Conservation (phyloP, 352 stramenopile genomes). For the Globisporangium takayamanum region DNA sequence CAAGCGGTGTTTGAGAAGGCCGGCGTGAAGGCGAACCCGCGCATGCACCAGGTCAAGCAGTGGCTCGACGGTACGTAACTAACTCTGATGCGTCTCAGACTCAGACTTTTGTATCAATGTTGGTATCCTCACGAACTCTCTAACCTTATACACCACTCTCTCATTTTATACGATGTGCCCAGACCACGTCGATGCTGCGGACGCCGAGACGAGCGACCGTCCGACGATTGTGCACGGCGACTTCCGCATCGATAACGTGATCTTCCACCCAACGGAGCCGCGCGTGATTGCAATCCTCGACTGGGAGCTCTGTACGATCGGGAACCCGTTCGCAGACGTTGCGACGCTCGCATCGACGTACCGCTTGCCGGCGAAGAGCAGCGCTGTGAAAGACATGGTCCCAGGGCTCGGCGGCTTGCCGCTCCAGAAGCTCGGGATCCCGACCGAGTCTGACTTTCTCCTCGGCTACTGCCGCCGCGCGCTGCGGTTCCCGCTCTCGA, state of each 20-base stretch:
- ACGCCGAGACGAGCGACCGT: conserved; percentile 33
- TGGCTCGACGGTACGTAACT: conserved; percentile 40
- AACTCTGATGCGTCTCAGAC: background rate
- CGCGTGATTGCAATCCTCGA: conserved; percentile 78
- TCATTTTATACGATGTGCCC: background rate
- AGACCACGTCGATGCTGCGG: conserved; percentile 35
- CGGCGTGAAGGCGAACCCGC: conserved; percentile 46
- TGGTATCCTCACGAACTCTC: background rate
- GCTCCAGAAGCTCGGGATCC: conserved; percentile 58
- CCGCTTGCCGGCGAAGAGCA: conserved; percentile 27
- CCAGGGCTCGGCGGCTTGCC: conserved; percentile 36
- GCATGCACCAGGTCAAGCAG: conserved; percentile 37
- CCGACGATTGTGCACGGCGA: conserved; percentile 77
- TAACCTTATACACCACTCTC: background rate
- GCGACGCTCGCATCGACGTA: conserved; percentile 60
- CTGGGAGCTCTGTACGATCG: conserved; percentile 86
- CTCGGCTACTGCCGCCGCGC: conserved; percentile 54
- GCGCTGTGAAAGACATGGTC: conserved; percentile 45
- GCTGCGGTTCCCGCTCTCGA: conserved; percentile 39
- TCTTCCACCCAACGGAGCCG: conserved; percentile 82
- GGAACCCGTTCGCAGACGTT: conserved; percentile 78
- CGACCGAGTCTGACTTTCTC: conserved; percentile 49
- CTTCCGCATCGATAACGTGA: conserved; percentile 85
- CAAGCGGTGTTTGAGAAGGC: conserved; percentile 39
- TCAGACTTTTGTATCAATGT: background rate